Percentiles rank a stretch among this genome's conserved stretches.
Conservation (phyloP, 2,329 filamentous ascomycete genomes). For the Diaporthe nobilis region DNA sequence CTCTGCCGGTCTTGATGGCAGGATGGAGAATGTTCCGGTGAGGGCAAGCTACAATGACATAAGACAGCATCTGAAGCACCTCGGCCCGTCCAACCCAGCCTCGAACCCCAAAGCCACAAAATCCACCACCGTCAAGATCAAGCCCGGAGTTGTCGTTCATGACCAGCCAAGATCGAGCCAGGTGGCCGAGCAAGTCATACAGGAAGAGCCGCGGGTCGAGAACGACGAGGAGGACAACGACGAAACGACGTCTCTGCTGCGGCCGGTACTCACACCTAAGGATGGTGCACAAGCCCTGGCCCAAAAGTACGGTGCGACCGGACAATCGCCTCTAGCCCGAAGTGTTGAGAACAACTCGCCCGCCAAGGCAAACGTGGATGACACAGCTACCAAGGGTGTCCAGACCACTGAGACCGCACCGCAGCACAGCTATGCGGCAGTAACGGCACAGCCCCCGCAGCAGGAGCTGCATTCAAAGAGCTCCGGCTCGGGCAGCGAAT, state of each 20-base stretch:
- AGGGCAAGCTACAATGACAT: slow-evolving; percentile 75
- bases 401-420: slow-evolving; percentile 46
- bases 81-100: slow-evolving; percentile 77
- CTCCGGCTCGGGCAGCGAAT: slow-evolving; percentile 42
- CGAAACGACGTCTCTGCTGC: slow-evolving; percentile 60
- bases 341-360: slow-evolving; percentile 39
- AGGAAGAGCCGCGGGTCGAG: slow-evolving; percentile 37
- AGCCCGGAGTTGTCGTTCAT: slow-evolving; percentile 56
- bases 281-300: slow-evolving; percentile 76
- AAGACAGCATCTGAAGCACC: slow-evolving; percentile 73
- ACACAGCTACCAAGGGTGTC: slow-evolving; percentile 45
- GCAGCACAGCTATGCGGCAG: slow-evolving; percentile 29
- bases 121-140: slow-evolving; percentile 77
- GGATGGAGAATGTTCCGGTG: slow-evolving; percentile 65
- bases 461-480: slow-evolving; percentile 34
- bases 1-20: slow-evolving; percentile 69
- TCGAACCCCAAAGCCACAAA: slow-evolving; percentile 74
- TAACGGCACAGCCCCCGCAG: slow-evolving; percentile 33
- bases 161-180: slow-evolving; percentile 44
- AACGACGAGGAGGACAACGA: slow-evolving; percentile 48
- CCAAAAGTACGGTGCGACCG: slow-evolving; percentile 66
- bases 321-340: slow-evolving; percentile 38
- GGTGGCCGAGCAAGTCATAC: slow-evolving; percentile 44
- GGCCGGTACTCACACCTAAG: slow-evolving; percentile 70
- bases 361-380: slow-evolving; percentile 44